Conservation (phyloP, 2,329 filamentous ascomycete genomes). For the Hypoxylon sp. region DNA sequence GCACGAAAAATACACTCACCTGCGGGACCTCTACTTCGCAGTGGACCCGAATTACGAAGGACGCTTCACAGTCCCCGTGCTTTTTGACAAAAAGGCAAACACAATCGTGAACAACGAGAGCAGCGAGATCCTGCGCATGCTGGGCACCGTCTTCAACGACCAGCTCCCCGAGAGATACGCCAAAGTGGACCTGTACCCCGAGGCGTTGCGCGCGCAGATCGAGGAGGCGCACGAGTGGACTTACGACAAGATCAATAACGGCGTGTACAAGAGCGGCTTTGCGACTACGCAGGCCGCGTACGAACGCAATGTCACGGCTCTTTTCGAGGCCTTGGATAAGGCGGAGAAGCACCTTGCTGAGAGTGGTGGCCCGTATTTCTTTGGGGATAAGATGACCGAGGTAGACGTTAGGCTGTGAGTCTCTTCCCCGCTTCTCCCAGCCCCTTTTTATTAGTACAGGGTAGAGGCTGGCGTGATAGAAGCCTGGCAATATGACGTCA, state of each 20-base stretch:
- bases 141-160: conserved; percentile 84
- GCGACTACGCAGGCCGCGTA: conserved; percentile 88
- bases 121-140: conserved; percentile 92
- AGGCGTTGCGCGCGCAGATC: conserved; percentile 73
- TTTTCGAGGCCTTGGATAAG: conserved; percentile 83
- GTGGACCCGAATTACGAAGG: conserved; percentile 79
- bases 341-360: conserved; percentile 76
- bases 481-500: neutral
- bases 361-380: conserved; percentile 74
- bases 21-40: conserved; percentile 85
- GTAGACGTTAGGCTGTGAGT: conserved; percentile 79
- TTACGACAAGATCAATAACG: conserved; percentile 80
- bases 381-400: conserved; percentile 82
- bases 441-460: neutral
- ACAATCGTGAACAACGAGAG: conserved; percentile 93
- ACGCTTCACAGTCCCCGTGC: conserved; percentile 87
- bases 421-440: neutral
- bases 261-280: conserved; percentile 83
- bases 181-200: conserved; percentile 75
- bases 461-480: neutral
- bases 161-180: conserved; percentile 72
- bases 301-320: conserved; percentile 74
- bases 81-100: conserved; percentile 82
- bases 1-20: conserved; percentile 75
- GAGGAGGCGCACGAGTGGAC: conserved; percentile 85